Evolutionary conservation across 768 basidiomycete genomes (phyloP), one percentile per base, ranked within the genome.

Genomic region (Auriscalpium microsporum): DNA sequence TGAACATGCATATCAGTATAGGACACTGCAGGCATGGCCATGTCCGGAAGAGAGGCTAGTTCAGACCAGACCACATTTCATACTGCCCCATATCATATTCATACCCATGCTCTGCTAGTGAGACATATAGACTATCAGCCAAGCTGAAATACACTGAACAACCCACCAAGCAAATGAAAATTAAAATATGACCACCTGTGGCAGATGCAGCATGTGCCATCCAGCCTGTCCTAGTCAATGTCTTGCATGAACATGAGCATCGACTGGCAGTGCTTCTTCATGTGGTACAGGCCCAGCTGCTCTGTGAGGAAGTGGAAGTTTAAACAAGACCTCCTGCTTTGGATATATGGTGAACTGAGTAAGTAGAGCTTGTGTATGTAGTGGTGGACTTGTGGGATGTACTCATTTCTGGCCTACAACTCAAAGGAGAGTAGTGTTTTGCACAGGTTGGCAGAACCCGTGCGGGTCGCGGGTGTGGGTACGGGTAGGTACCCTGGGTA

Each of bases 281-380:
- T 72, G 64, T 67, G 74, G 59, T 74, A 66, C 51, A 76, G 67
- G 58, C 69, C 63, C 10, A 84, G 84, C 54, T 84, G 80, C 36
- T 79, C 80, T 14, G 89, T 88, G 35, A 91, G 77, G 53, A 89
- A 82, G 9, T 89, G 84, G 69, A 28, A 92, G 74, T 14, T 90
- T 90, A 62, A 83, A 92, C 2, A 88, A 90, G 2, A 87, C 79
- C 48, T 90, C 88, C 1, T 83, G 85, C 56, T 81, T 87, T 2
- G 88, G 86, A 0, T 86, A 87, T 9, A 92, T 85, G n/a, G 86
- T 84, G 64, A 93, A 91, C 69, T 91, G 90, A 52, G 92, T 87
- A 72, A 84, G 86, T 84, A 92, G 14, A 92, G 72, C 71, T 93
- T 93, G 61, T 90, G 84, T 88, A 93, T 90, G 67, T 86, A 92